phyloP scores from a whole-genome alignment of 2,329 filamentous ascomycete genomes.

The Diaporthe aspalathi region DNA sequence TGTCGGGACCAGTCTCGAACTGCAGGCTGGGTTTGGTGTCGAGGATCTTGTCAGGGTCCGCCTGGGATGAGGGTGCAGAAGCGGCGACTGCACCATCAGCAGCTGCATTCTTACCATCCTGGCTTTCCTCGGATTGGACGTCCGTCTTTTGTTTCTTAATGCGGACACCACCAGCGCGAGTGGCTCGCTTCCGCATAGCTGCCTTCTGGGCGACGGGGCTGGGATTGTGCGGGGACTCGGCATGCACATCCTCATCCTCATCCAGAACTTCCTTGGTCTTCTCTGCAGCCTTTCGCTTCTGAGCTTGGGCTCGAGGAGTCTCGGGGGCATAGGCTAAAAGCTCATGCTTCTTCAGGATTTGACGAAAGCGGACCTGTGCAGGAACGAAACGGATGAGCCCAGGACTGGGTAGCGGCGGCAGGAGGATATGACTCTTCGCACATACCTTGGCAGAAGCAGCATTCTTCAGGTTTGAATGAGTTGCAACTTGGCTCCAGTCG shows the following conservation, averaged over 20 bases:
- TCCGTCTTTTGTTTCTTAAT: neutral
- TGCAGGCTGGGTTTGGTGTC: neutral
- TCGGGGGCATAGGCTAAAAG: neutral
- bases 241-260: slow-evolving; percentile 10
- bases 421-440: no score
- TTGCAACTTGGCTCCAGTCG: slow-evolving; percentile 28
- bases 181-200: slow-evolving; percentile 11
- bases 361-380: slow-evolving; percentile 34
- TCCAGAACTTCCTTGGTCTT: neutral
- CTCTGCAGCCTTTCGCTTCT: neutral
- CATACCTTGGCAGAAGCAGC: slow-evolving; percentile 30
- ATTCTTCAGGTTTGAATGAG: slow-evolving; percentile 35
- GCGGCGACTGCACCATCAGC: neutral
- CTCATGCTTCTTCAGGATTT: slow-evolving; percentile 31
- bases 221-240: neutral
- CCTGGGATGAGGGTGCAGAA: neutral
- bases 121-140: neutral
- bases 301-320: neutral
- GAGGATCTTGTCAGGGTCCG: neutral
- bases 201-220: neutral
- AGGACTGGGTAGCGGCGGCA: no score
- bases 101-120: neutral
- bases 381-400: neutral
- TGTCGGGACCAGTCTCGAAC: neutral
- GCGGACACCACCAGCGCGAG: neutral